Base-by-base conservation (phyloP, 2,329 filamentous ascomycete genomes). In the Stagonosporopsis tanaceti region DNA sequence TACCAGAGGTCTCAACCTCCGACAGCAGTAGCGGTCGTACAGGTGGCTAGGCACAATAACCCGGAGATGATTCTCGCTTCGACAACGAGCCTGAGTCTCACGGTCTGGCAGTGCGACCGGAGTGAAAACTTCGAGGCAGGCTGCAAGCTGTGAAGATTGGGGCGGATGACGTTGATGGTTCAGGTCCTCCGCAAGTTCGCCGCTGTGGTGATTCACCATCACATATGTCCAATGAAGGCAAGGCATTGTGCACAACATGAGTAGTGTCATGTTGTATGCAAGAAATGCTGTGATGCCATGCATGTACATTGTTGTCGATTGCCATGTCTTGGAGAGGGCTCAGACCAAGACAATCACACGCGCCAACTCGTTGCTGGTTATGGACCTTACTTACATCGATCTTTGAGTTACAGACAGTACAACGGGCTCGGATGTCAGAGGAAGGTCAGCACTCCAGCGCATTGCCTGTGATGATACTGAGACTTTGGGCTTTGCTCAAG, bases 1-100 rank as follows among this genome's bases (percentile, higher is more conserved):
- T 3, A 34, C n/a, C 34, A 50, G 11, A 35, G n/a, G 39, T 45
- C 39, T 50, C 46, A 55, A 39, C 25, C 53, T 34, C 46, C 17
- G 46, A 40, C 39, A n/a, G 34, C 3, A 17, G 15, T 3, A 40
- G 17, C 9, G 22, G 35, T 48, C 15, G 53, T 45, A 50, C 46
- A 40, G 15, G 8, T 25, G 34, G 27, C 22, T 34, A 22, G 24
- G 25, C 22, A 8, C 14, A 9, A 22, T 27, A n/a, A 2, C 15
- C 22, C 15, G 4, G 15, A 22, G 11, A 11, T 17, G 9, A 25
- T 32, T 4, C 25, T 34, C 39, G 34, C 22, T 45, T 39, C 14
- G 27, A 22, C 12, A 27, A 17, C 14, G 12, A 50, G 22, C 6
- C 20, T 25, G 14, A 25, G 20, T 20, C 22, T 30, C 37, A 17